Conservation (phyloP, 176 grass and related monocot genomes). For the Phragmites australis region DNA sequence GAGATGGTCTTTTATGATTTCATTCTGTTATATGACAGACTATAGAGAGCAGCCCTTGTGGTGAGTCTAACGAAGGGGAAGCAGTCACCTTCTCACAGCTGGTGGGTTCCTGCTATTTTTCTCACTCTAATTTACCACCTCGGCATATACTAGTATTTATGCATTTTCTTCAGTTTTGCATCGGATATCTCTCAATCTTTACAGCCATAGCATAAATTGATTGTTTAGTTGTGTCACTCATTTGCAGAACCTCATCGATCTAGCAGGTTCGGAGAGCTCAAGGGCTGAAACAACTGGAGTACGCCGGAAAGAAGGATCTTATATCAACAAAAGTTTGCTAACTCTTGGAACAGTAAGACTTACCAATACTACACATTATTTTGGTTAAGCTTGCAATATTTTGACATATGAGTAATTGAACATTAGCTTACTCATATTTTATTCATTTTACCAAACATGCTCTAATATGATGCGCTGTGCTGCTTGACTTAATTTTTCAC, state of each 20-base stretch:
- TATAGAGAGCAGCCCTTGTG: conserved; percentile 90
- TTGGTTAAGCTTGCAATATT: conserved; percentile 4
- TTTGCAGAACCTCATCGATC: conserved; percentile 99
- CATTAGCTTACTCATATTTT: not conserved
- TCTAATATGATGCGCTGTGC: not conserved
- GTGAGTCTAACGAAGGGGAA: conserved; percentile 77
- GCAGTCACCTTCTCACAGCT: conserved; percentile 93
- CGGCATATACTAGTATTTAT: not conserved
- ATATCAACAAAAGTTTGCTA: conserved; percentile 99
- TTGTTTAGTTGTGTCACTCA: conserved; percentile 52
- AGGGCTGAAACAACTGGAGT: conserved; percentile 97
- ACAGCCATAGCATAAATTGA: conserved; percentile 39
- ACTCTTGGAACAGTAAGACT: conserved; percentile 89
- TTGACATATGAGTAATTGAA: not conserved
- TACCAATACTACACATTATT: conserved; percentile 9
- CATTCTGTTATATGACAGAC: conserved; percentile 58
- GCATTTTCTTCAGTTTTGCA: not conserved
- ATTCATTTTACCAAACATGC: conserved; percentile 25
- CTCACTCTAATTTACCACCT: conserved; percentile 10
- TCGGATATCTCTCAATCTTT: not conserved
- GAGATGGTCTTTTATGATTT: conserved; percentile 19
- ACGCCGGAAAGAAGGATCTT: conserved; percentile 98
- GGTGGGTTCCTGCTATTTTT: conserved; percentile 49
- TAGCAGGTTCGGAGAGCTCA: conserved; percentile 99
- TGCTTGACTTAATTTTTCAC: conserved; percentile 11